Conservation (phyloP, 2,329 filamentous ascomycete species). For the Colletotrichum kahawae region DNA sequence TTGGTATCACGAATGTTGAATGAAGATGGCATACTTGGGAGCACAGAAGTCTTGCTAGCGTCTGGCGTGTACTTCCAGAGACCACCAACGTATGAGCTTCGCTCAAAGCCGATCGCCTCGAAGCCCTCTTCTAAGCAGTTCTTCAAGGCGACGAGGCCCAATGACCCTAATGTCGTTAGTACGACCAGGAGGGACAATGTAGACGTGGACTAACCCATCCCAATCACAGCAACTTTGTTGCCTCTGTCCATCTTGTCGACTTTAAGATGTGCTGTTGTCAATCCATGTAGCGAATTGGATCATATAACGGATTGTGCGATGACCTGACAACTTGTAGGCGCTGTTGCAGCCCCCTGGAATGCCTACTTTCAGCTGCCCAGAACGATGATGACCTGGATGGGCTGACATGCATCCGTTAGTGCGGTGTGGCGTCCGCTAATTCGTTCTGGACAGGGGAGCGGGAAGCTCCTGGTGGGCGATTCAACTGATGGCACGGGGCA, state of each 20-base stretch:
- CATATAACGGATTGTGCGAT: not conserved
- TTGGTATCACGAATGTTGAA: not conserved
- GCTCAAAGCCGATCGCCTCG: conserved; percentile 47
- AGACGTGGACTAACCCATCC: conserved; percentile 21
- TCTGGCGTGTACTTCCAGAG: conserved; percentile 46
- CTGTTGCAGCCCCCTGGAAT: not conserved
- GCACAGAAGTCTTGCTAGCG: conserved; percentile 40
- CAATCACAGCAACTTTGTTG: conserved; percentile 29
- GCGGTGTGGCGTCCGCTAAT: not conserved
- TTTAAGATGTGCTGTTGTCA: not conserved
- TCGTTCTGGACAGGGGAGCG: not conserved
- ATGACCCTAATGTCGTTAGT: conserved; percentile 28
- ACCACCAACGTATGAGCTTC: conserved; percentile 43
- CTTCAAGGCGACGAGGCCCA: conserved; percentile 46
- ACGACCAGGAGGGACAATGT: not conserved
- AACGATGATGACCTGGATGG: not conserved
- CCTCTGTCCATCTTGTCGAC: not conserved
- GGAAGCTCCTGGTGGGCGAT: not conserved
- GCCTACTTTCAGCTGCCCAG: not conserved
- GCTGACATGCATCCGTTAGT: not conserved
- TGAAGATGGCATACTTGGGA: conserved; percentile 28
- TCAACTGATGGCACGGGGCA: not conserved
- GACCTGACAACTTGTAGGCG: not conserved
- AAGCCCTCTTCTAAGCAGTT: conserved; percentile 49
- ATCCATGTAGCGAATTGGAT: not conserved